Conservation (phyloP, 2,329 filamentous ascomycete species). For the Pseudopyricularia cyperi region DNA sequence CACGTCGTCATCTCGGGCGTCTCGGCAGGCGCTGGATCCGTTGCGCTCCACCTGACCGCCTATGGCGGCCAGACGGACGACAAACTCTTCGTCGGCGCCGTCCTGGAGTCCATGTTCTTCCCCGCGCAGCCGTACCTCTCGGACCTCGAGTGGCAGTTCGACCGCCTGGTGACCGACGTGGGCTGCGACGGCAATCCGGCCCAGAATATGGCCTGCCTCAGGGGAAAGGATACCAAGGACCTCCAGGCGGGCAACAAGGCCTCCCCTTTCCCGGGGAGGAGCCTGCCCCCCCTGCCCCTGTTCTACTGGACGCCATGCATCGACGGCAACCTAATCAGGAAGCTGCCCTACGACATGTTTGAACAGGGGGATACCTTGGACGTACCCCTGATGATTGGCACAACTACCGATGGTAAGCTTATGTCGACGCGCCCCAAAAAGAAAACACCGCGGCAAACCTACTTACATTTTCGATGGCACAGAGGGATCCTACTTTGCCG, state of each 20-base stretch:
- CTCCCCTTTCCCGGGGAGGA: slow-evolving; percentile 24
- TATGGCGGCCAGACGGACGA: slow-evolving; percentile 30
- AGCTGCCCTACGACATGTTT: slow-evolving; percentile 27
- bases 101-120: slow-evolving; percentile 35
- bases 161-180: slow-evolving; percentile 10
- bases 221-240: slow-evolving; percentile 16
- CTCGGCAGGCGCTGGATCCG: slow-evolving; percentile 7
- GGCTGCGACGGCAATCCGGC: slow-evolving; percentile 17
- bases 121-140: slow-evolving; percentile 28
- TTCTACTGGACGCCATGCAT: slow-evolving; percentile 40
- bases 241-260: slow-evolving; percentile 30
- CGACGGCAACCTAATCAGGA: slow-evolving; percentile 30
- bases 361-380: slow-evolving; percentile 23
- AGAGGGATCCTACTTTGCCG: slow-evolving; percentile 34
- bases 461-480: neutral
- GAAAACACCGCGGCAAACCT: neutral
- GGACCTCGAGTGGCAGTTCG: slow-evolving; percentile 18
- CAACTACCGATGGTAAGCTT: slow-evolving; percentile 25
- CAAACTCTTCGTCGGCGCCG: slow-evolving; percentile 29
- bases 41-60: slow-evolving; percentile 15
- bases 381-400: slow-evolving; percentile 32
- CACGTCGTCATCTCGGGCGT: slow-evolving; percentile 6
- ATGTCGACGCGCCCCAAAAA: neutral
- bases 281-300: slow-evolving; percentile 16
- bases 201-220: slow-evolving; percentile 26